Percentiles rank a stretch among this genome's conserved stretches.
These are phyloP conservation scores for Talaromyces sp. DNA, from an alignment of 2,329 filamentous ascomycete genomes.

Conservation along the genomic window DNA sequence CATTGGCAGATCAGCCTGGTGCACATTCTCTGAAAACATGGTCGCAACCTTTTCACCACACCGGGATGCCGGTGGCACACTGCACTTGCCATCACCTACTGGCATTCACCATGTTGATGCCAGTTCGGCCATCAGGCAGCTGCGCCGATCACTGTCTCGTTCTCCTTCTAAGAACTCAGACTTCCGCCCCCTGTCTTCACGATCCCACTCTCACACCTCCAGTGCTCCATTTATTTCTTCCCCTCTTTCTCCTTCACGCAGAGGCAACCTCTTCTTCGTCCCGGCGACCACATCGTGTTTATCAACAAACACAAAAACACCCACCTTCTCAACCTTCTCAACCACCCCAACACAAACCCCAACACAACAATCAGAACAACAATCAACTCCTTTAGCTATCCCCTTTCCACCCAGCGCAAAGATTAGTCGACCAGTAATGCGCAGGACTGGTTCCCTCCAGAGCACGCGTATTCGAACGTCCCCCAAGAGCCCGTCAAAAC, in stretches of 20 bases:
- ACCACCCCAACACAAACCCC: background rate
- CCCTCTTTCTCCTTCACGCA: constrained; percentile 10
- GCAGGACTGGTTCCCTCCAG: constrained; percentile 29
- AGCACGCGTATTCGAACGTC: constrained; percentile 60
- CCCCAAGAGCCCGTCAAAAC: constrained; percentile 75
- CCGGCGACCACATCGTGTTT: constrained; percentile 34
- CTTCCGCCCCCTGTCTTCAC: constrained; percentile 59
- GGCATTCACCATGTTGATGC: constrained; percentile 78
- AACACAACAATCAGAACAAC: background rate
- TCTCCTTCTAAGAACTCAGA: constrained; percentile 79
- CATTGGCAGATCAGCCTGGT: background rate
- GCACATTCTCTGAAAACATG: constrained; percentile 27
- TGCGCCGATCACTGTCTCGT: constrained; percentile 81
- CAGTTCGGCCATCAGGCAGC: constrained; percentile 72
- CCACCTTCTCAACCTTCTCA: background rate
- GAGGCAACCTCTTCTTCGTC: constrained; percentile 49
- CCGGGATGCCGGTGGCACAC: constrained; percentile 62
- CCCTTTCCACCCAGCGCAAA: constrained; percentile 65
- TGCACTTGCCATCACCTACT: constrained; percentile 83
- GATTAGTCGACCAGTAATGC: constrained; percentile 45
- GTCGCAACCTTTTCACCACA: constrained; percentile 47
- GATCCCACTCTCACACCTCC: constrained; percentile 43
- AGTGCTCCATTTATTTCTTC: constrained; percentile 28
- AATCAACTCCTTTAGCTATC: constrained; percentile 46
- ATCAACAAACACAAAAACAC: constrained; percentile 1